A percentile compares a stretch with the other conserved stretches of the same genome.
Conservation (phyloP, 805 yeast species). For the Saccharomycopsis selenospora region DNA sequence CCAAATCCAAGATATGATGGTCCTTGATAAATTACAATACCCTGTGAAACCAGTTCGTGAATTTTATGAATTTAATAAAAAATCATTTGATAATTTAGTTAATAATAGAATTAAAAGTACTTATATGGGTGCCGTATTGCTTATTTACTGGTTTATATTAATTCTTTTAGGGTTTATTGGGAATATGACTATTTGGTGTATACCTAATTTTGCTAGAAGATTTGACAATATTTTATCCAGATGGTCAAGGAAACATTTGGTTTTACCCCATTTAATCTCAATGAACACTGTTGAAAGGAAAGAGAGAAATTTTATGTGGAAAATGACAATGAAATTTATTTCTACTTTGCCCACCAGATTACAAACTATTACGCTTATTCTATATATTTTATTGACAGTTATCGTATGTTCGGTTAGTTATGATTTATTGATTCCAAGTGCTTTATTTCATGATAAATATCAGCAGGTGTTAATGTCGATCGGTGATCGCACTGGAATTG, state of each 20-base stretch:
- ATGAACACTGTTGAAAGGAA: conserved; percentile 10
- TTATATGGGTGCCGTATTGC: conserved; percentile 25
- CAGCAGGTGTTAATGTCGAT: conserved; percentile 28
- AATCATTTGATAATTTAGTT: conserved; percentile 27
- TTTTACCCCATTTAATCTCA: conserved; percentile 28
- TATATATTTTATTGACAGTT: conserved; percentile 26
- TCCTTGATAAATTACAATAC: conserved; percentile 20
- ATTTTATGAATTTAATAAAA: conserved; percentile 25
- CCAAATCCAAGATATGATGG: conserved; percentile 2
- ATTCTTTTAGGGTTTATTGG: conserved; percentile 24
- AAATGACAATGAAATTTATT: conserved; percentile 14
- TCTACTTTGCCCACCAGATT: conserved; percentile 30
- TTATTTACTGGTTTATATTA: conserved; percentile 31
- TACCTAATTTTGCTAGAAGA: conserved; percentile 27
- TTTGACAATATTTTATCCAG: conserved; percentile 23
- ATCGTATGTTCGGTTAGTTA: conserved; percentile 28
- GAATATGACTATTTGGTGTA: conserved; percentile 32
- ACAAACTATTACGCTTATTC: conserved; percentile 27
- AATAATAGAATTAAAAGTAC: conserved; percentile 29
- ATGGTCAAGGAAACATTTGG: conserved; percentile 30
- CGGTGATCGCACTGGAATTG: conserved; percentile 43
- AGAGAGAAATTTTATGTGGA: conserved; percentile 2
- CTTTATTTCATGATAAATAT: conserved; percentile 27
- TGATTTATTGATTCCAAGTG: conserved; percentile 26
- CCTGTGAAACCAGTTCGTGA: conserved; percentile 27